Evolutionary conservation across 169 alveolate species (phyloP).

Genomic region (Cryptosporidium parvum): DNA sequence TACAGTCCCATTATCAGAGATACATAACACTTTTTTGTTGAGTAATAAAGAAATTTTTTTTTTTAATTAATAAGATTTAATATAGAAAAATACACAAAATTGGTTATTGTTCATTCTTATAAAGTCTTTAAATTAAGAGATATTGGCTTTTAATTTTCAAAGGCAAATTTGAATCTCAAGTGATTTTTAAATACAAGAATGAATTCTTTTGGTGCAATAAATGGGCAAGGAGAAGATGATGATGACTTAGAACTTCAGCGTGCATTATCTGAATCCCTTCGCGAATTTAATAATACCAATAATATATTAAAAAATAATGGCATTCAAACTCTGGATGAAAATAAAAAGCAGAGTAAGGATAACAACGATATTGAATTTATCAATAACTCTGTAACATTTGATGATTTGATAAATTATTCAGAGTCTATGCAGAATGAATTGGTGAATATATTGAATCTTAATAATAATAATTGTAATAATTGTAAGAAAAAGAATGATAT

Average conservation of each 20-base stretch:
- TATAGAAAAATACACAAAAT: not conserved
- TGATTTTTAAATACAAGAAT: not conserved
- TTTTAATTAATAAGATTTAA: not conserved
- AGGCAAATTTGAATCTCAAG: too few relatives aligned
- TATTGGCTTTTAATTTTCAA: too few relatives aligned
- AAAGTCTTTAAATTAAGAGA: not conserved
- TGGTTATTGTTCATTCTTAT: not conserved
- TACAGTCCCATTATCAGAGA: too few relatives aligned
- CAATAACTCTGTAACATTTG: not conserved
- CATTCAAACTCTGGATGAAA: not conserved
- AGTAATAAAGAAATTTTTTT: too few relatives aligned
- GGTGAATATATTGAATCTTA: slow-evolving; percentile 23
- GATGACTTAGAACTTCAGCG: slow-evolving; percentile 58
- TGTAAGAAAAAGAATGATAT: slow-evolving; percentile 18
- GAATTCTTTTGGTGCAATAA: not conserved
- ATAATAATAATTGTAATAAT: not conserved
- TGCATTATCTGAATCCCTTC: slow-evolving; percentile 45
- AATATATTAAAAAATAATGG: not conserved
- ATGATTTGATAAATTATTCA: slow-evolving; percentile 29
- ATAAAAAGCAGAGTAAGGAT: not conserved
- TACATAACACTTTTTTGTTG: too few relatives aligned
- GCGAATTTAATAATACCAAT: not conserved
- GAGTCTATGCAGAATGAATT: slow-evolving; percentile 38
- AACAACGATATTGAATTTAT: not conserved
- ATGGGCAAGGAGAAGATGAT: slow-evolving; percentile 1